Evolutionary conservation across 2,329 filamentous ascomycete species (phyloP).

Genomic region (Xylaria sp.): DNA sequence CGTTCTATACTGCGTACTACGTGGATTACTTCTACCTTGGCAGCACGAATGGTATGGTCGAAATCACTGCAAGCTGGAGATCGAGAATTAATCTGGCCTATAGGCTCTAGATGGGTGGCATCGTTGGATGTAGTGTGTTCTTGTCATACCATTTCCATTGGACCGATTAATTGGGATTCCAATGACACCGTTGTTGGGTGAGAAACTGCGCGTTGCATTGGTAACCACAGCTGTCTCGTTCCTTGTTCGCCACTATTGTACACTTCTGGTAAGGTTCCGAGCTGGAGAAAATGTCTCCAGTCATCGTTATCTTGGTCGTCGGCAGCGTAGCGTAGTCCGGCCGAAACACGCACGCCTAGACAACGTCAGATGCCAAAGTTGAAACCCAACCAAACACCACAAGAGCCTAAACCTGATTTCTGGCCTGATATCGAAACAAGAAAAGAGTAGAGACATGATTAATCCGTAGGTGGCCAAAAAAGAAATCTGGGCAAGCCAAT

Average conservation of each 20-base stretch:
- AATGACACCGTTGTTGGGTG: background rate
- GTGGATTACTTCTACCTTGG: conserved; percentile 18
- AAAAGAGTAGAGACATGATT: conserved; percentile 7
- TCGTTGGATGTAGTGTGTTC: background rate
- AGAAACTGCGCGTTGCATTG: background rate
- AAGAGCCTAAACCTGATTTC: background rate
- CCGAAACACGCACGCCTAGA: background rate
- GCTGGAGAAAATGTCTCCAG: background rate
- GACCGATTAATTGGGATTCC: conserved; percentile 6
- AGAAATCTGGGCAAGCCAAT: background rate
- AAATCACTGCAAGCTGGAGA: background rate
- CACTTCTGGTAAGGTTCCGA: background rate
- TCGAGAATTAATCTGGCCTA: background rate
- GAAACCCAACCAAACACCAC: conserved; percentile 2
- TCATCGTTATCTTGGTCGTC: background rate
- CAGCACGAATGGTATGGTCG: background rate
- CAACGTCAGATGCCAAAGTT: conserved; percentile 4
- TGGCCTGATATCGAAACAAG: background rate
- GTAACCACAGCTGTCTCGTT: background rate
- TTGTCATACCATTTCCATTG: background rate
- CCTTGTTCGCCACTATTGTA: background rate
- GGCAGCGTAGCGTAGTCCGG: background rate
- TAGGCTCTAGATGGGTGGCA: conserved; percentile 11
- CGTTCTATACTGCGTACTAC: conserved; percentile 4
- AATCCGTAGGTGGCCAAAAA: background rate